Conservation (phyloP, 495 filamentous ascomycete species). For the Penicillium subrubescens region DNA sequence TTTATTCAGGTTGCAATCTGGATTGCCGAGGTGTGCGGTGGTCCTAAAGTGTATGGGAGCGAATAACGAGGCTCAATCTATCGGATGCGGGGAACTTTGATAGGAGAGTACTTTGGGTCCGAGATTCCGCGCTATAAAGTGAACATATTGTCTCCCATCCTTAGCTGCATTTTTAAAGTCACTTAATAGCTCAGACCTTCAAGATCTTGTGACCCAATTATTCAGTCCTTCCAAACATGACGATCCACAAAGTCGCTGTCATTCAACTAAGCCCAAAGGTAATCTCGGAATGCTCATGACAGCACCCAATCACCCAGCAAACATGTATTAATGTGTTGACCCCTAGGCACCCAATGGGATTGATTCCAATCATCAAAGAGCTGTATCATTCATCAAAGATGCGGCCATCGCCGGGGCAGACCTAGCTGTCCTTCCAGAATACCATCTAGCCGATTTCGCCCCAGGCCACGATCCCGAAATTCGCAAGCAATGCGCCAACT, state of each 20-base stretch:
- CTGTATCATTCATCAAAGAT: constrained; percentile 24
- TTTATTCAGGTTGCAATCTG: background rate
- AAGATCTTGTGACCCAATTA: background rate
- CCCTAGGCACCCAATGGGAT: constrained; percentile 1
- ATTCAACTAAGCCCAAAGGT: constrained; percentile 15
- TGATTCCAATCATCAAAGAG: constrained; percentile 10
- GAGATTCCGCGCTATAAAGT: constrained; percentile 6
- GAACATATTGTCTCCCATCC: background rate
- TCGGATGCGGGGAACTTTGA: background rate
- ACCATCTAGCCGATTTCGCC: constrained; percentile 12
- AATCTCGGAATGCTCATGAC: background rate
- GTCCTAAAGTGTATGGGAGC: background rate
- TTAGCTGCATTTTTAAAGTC: background rate
- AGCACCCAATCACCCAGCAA: background rate
- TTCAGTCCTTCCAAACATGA: background rate
- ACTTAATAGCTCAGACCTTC: background rate
- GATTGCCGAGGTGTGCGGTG: background rate
- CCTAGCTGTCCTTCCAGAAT: constrained; percentile 16
- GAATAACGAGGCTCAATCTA: background rate
- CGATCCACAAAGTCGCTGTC: constrained; percentile 3
- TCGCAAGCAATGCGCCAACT: constrained; percentile 11
- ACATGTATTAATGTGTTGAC: background rate
- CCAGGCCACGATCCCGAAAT: constrained; percentile 13
- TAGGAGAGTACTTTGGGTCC: constrained; percentile 7
- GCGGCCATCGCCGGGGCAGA: constrained; percentile 9